Base-by-base conservation (phyloP, 768 basidiomycete genomes). In the Rhodotorula toruloides region DNA sequence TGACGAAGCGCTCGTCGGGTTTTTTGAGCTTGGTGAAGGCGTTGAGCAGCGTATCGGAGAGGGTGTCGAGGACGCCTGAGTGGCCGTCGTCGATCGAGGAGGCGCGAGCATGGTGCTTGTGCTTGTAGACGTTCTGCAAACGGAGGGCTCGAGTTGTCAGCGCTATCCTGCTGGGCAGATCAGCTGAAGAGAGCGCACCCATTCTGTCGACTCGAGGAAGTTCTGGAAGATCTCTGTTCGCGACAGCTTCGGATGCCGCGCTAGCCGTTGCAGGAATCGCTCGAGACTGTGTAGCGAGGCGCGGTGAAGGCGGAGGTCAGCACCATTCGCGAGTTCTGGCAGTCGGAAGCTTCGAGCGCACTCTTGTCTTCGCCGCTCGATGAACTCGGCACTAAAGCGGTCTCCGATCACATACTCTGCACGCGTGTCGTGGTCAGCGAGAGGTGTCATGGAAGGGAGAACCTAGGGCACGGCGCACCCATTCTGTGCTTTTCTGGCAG, bases 121-220 rank as follows among this genome's bases (percentile, higher is more conserved):
- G 93, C 90, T 96, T 98, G 75, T 88, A 86, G 32, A 98, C 93
- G 74, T 90, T 89, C 94, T 97, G 72, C 53, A 13, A 32, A 13
- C 11, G 57, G 50, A n/a, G n/a, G n/a, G n/a, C n/a, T n/a, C n/a
- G n/a, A n/a, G n/a, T n/a, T n/a, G n/a, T 12, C 5, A 14, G 10
- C 2, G 37, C 12, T 6, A 9, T 48, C n/a, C n/a, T 27, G 47
- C 12, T 12, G 21, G 42, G 13, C 42, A 12, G 42, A 21, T 42
- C 42, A 42, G 42, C 42, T 42, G 27, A 25, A 32, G 31, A 36
- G 16, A 14, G 70, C 86, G 65, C 77, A 93, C 94, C 96, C 96
- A 99, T 93, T 99, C 96, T 40, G 90, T 89, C 6, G 92, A 94
- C 76, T 91, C 90, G 64, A 98, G 87, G 81, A 99, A 99, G 36